These are phyloP conservation scores for Platanus orientalis DNA, from an alignment of 164 flowering plant species.

Conservation along the genomic window DNA sequence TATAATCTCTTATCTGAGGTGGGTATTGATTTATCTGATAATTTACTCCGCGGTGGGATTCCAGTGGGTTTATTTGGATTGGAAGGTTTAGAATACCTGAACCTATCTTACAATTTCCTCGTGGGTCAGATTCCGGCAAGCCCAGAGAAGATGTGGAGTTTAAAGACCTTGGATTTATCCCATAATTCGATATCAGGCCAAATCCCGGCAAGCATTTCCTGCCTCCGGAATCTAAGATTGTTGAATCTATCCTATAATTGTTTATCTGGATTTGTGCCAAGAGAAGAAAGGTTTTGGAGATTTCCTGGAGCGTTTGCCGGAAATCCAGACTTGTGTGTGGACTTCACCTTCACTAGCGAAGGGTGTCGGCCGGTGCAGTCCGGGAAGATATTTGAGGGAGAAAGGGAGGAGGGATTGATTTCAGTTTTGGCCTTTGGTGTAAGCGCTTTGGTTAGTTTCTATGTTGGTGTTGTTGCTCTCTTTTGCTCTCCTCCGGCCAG, in stretches of 20 bases:
- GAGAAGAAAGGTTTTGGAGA: slow-evolving; percentile 51
- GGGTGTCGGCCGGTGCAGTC: slow-evolving; percentile 43
- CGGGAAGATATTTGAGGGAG: slow-evolving; percentile 34
- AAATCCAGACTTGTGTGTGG: slow-evolving; percentile 71
- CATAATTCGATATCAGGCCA: slow-evolving; percentile 77
- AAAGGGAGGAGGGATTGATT: slow-evolving; percentile 45
- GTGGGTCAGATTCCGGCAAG: slow-evolving; percentile 55
- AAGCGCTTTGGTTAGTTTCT: slow-evolving; percentile 58
- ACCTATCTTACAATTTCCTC: slow-evolving; percentile 68
- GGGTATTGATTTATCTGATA: slow-evolving; percentile 68
- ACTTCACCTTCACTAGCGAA: slow-evolving; percentile 33
- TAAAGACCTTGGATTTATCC: slow-evolving; percentile 71
- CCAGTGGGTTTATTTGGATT: slow-evolving; percentile 65
- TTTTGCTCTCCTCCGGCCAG: slow-evolving; percentile 51
- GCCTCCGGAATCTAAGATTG: slow-evolving; percentile 40
- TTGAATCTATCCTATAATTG: slow-evolving; percentile 68
- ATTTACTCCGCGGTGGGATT: slow-evolving; percentile 64
- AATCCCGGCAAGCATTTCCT: slow-evolving; percentile 63
- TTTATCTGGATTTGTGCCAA: slow-evolving; percentile 65
- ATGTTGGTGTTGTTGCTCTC: slow-evolving; percentile 36
- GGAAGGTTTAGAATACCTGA: slow-evolving; percentile 65
- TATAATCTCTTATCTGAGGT: slow-evolving; percentile 42
- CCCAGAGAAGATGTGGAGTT: slow-evolving; percentile 51
- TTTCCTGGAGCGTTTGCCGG: slow-evolving; percentile 93
- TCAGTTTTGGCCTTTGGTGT: slow-evolving; percentile 54